Evolutionary conservation across 1,139 yeast genomes (phyloP), one percentile per base, ranked within the genome.

Genomic region (Candida buenavistaensis): DNA sequence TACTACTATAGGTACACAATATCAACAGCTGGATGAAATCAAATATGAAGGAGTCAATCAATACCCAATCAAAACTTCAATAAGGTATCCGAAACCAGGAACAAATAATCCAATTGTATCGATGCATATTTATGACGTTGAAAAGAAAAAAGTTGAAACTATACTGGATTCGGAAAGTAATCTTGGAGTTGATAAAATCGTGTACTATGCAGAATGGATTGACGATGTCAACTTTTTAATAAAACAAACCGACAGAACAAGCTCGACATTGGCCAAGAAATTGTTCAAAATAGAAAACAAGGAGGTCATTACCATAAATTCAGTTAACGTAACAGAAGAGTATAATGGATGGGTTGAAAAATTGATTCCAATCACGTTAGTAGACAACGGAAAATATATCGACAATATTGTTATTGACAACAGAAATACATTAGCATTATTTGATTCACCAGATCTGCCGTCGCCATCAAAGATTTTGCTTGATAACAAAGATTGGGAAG

Each of bases 61-160:
- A 30, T 85, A 83, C 48, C 94, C 95, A 0, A 58, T 64, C 3
- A 54, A 49, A 23, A 52, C 60, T 2, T 37, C 50, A 7, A 59
- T 90, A 41, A 85, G 83, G 52, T 94, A 92, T 56, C 97, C 98
- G 3, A 89, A 87, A 54, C 95, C 97, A 0, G 98, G 97, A 0
- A 73, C 75, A 13, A 50, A 69, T 2, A 85, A 85, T 51, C 97
- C 98, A 0, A 51, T 58, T 13, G 71, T 85, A 1, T 23, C 57
- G 1, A 30, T 90, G 14, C 55, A 63, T 44, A 59, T 70, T 30
- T 77, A 74, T 46, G 61, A 73, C 28, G 24, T 80, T 2, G 41
- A 52, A 2, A 45, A 55, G 1, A 48, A 51, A 7, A 28, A 46
- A 6, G 24, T 22, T 15, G 43, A 41, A 2, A 47, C 50, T 5